Evolutionary conservation across 2,329 filamentous ascomycete genomes (phyloP).

Genomic region (Colletotrichum trifolii): DNA sequence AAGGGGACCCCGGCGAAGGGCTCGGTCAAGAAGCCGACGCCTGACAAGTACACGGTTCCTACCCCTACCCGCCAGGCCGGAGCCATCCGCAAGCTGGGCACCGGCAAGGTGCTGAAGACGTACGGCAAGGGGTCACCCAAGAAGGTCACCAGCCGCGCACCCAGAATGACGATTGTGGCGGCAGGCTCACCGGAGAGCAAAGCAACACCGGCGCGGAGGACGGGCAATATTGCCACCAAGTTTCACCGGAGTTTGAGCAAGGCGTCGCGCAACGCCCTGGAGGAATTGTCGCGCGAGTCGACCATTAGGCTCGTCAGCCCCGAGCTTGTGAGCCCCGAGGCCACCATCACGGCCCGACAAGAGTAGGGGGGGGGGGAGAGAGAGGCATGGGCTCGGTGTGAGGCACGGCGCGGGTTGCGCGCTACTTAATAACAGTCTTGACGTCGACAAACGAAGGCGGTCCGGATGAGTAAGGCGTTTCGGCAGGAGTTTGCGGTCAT

Average conservation of each 20-base stretch:
- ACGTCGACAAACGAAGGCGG: conserved; percentile 35
- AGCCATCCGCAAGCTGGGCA: conserved; percentile 35
- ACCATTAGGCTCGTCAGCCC: conserved; percentile 37
- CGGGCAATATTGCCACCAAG: conserved; percentile 16
- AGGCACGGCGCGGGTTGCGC: neutral
- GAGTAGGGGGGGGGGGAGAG: conserved; percentile 11
- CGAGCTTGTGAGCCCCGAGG: conserved; percentile 26
- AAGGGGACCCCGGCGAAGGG: conserved; percentile 23
- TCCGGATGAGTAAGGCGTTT: conserved; percentile 32
- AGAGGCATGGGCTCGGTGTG: neutral
- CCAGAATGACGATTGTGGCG: conserved; percentile 37
- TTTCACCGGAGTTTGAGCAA: conserved; percentile 32
- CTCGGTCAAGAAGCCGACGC: conserved; percentile 20
- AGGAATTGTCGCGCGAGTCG: conserved; percentile 31
- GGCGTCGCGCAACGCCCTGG: conserved; percentile 37
- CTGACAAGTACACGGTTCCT: conserved; percentile 35
- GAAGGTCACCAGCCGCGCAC: conserved; percentile 25
- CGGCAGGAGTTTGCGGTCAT: conserved; percentile 32
- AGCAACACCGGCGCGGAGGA: conserved; percentile 1
- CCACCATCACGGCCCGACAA: conserved; percentile 35
- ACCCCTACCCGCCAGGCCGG: conserved; percentile 34
- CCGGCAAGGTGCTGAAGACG: conserved; percentile 36
- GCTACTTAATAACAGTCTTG: conserved; percentile 18
- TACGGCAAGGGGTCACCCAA: conserved; percentile 34
- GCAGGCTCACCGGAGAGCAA: conserved; percentile 20